Evolutionary conservation across 2,329 filamentous ascomycete species (phyloP).

Genomic region (Alternaria consortialis): DNA sequence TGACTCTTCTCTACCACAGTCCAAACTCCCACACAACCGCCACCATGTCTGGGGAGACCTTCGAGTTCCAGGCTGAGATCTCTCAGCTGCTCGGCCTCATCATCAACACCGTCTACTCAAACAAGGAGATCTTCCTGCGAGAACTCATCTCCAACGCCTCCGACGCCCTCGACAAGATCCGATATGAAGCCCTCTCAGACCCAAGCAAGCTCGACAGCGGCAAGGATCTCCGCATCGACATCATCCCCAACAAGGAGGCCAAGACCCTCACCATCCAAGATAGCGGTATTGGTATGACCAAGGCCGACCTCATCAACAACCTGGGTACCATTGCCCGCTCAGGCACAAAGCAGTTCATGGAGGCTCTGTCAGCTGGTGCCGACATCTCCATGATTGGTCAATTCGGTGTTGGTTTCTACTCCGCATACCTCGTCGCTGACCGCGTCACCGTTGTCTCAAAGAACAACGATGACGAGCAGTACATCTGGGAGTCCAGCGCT

Average conservation of each 20-base stretch:
- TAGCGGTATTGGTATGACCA: slow-evolving; percentile 99
- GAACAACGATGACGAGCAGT: slow-evolving; percentile 99
- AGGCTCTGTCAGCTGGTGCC: slow-evolving; percentile 96
- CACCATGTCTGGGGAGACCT: slow-evolving; percentile 89
- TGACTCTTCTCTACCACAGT: slow-evolving; percentile 22
- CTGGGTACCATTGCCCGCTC: slow-evolving; percentile 99
- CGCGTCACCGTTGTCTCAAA: slow-evolving; percentile 95
- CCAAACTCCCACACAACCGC: slow-evolving; percentile 31
- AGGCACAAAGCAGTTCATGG: slow-evolving; percentile 99
- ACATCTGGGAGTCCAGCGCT: slow-evolving; percentile 97
- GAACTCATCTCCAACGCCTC: slow-evolving; percentile 98
- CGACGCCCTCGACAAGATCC: slow-evolving; percentile 99
- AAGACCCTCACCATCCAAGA: slow-evolving; percentile 98
- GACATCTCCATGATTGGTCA: slow-evolving; percentile 99
- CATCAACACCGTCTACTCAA: slow-evolving; percentile 99
- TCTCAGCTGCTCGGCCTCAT: slow-evolving; percentile 99
- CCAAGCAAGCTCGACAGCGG: slow-evolving; percentile 94
- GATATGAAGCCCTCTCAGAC: slow-evolving; percentile 97
- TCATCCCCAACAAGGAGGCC: slow-evolving; percentile 95
- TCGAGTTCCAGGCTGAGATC: slow-evolving; percentile 99
- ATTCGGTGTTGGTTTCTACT: slow-evolving; percentile 99
- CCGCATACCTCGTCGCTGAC: slow-evolving; percentile 98
- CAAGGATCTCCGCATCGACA: slow-evolving; percentile 99
- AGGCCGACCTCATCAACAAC: slow-evolving; percentile 99
- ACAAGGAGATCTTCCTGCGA: slow-evolving; percentile 99